phyloP scores from a whole-genome alignment of 2,329 filamentous ascomycete species.

The Nothophaeocryptopus gaeumannii region DNA sequence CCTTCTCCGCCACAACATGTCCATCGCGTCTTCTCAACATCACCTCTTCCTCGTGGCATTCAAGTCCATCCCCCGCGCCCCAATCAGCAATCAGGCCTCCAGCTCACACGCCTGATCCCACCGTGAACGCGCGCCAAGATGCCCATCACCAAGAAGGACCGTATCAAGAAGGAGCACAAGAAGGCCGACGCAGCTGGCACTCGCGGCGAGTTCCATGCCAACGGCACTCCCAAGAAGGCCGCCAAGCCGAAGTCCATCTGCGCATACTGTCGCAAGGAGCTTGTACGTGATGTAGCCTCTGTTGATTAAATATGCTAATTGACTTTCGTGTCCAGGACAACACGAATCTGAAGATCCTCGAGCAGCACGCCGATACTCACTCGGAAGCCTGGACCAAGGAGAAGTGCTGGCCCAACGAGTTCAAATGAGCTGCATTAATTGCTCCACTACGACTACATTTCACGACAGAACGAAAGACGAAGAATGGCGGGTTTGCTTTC shows the following conservation, averaged over 20 bases:
- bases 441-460: no score
- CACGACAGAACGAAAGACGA: no score
- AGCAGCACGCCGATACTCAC: slow-evolving; percentile 54
- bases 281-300: slow-evolving; percentile 15
- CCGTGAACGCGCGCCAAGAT: slow-evolving; percentile 27
- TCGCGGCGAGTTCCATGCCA: slow-evolving; percentile 53
- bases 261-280: slow-evolving; percentile 31
- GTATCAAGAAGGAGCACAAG: slow-evolving; percentile 56
- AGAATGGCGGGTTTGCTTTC: no score
- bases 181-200: slow-evolving; percentile 56
- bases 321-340: slow-evolving; percentile 36
- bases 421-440: slow-evolving; percentile 7
- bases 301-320: neutral
- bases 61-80: no score
- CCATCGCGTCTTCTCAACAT: no score
- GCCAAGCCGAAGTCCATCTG: slow-evolving; percentile 51
- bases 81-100: no score
- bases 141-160: slow-evolving; percentile 52
- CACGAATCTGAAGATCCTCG: slow-evolving; percentile 52
- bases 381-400: slow-evolving; percentile 55
- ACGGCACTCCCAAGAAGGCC: slow-evolving; percentile 55
- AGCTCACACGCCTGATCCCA: no score
- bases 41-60: no score
- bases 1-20: no score
- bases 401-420: slow-evolving; percentile 55